Conservation (phyloP, 1,284 basidiomycete genomes). For the Apiotrichum brassicae region DNA sequence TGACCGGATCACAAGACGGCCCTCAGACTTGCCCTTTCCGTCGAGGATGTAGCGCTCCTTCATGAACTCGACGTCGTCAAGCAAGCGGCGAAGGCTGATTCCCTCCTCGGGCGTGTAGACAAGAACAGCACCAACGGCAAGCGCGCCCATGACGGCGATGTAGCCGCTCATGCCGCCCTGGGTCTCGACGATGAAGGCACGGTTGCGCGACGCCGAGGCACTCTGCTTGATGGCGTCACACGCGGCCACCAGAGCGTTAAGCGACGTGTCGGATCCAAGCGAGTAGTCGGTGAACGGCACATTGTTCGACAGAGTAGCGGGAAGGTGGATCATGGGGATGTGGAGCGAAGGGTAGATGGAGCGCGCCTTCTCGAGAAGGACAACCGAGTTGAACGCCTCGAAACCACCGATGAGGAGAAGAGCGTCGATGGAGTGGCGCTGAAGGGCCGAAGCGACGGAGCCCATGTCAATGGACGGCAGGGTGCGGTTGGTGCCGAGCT, state of each 20-base stretch:
- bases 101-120: constrained; percentile 93
- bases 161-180: constrained; percentile 97
- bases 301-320: constrained; percentile 96
- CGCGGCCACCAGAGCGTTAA: constrained; percentile 95
- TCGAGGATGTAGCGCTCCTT: constrained; percentile 81
- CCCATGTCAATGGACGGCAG: constrained; percentile 82
- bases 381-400: constrained; percentile 78
- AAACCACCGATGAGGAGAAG: constrained; percentile 92
- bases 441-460: constrained; percentile 79
- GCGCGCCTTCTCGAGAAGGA: constrained; percentile 71
- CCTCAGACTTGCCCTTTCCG: constrained; percentile 81
- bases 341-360: constrained; percentile 82
- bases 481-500: constrained; percentile 91
- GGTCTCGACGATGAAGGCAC: constrained; percentile 96
- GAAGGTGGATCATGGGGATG: constrained; percentile 86
- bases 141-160: constrained; percentile 86
- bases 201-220: constrained; percentile 86
- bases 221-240: constrained; percentile 98
- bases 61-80: constrained; percentile 82
- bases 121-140: constrained; percentile 84
- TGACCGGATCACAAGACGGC: constrained; percentile 85
- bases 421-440: constrained; percentile 73
- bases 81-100: constrained; percentile 72
- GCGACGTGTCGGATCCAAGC: constrained; percentile 86
- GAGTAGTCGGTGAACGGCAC: constrained; percentile 95